Base-by-base conservation (phyloP, 495 filamentous ascomycete genomes). In the Penicillium waksmanii region DNA sequence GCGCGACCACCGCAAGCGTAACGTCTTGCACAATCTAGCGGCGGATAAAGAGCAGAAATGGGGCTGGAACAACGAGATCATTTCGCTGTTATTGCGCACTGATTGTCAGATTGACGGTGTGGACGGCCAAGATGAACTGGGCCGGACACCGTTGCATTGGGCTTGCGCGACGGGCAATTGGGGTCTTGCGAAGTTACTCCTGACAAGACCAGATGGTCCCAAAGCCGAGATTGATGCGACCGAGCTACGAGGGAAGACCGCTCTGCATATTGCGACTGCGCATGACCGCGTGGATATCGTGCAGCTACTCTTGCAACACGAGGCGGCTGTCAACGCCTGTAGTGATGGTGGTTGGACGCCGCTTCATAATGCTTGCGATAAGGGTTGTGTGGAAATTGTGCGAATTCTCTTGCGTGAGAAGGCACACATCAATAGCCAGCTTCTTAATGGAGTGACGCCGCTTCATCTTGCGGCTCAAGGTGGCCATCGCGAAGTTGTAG, bases 331-430 rank as follows among this genome's bases (percentile, higher is more conserved):
- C 10, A 75, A 82, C 62, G 81, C 84, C 34, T 72, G 75, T 48
- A 86, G 84, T 68, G 84, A 87, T 64, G 81, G 83, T 35, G 79
- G 79, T 9, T 89, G 86, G 86, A 88, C 85, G 36, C 77, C 86
- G 9, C 74, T 89, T 2, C 87, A 89, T 58, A 85, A 87, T 68
- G 86, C 86, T 3, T 84, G 81, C 34, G 81, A 87, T 55, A 77
- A 80, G 33, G 85, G 84, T 0, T 76, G 69, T 55, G 76, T 79
- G 54, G 74, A 72, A 10, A 78, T 84, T 50, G 83, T 82, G 35
- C 59, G 61, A 7, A 68, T 80, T 18, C 66, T 89, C 27, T 57
- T 90, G 11, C 68, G 70, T 5, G 76, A 76, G 1, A 78, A 78
- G 9, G 83, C 84, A 3, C 78, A 84, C 51, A 70, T 87, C 19